A percentile compares a stretch with the other conserved stretches of the same genome.
Conservation (phyloP, 768 basidiomycete species). For the Leucosporidium scottii region DNA sequence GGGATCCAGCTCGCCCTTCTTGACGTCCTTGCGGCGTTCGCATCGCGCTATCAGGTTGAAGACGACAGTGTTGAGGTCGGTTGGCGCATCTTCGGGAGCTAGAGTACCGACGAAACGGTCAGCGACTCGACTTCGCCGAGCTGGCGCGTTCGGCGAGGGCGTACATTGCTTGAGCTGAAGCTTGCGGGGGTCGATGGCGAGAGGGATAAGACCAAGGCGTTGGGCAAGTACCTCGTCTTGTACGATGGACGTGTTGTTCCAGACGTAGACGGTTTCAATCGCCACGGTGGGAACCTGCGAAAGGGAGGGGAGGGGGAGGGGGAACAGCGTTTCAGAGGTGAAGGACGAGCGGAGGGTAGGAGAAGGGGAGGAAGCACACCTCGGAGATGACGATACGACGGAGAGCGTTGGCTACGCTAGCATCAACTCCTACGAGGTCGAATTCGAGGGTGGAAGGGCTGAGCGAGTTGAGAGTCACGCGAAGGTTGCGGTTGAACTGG, state of each 20-base stretch:
- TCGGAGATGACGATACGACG: conserved; percentile 89
- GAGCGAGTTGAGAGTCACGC: conserved; percentile 48
- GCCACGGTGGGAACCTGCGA: conserved; percentile 88
- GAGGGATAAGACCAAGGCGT: conserved; percentile 81
- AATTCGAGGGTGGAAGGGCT: conserved; percentile 58
- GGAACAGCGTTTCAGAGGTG: no score
- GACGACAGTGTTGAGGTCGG: conserved; percentile 84
- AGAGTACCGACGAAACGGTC: no score
- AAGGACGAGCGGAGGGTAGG: no score
- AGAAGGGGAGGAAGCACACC: conserved; percentile 49
- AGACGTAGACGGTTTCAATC: conserved; percentile 83
- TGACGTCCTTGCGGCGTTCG: conserved; percentile 49
- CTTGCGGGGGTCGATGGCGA: conserved; percentile 72
- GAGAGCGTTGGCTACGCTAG: conserved; percentile 90
- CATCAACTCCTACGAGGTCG: conserved; percentile 90
- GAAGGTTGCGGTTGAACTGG: conserved; percentile 55
- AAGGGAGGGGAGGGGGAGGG: no score
- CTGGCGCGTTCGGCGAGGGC: conserved; percentile 8
- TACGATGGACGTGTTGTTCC: conserved; percentile 89
- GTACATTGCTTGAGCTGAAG: conserved; percentile 47
- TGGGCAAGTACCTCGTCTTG: conserved; percentile 90
- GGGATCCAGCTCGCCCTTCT: conserved; percentile 54
- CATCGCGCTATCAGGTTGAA: conserved; percentile 68
- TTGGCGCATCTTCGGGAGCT: conserved; percentile 54
- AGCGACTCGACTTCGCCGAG: not conserved